Evolutionary conservation across 345 rosid species (phyloP), one percentile per base, ranked within the genome.

Genomic region (Hibiscus tridactylites): DNA sequence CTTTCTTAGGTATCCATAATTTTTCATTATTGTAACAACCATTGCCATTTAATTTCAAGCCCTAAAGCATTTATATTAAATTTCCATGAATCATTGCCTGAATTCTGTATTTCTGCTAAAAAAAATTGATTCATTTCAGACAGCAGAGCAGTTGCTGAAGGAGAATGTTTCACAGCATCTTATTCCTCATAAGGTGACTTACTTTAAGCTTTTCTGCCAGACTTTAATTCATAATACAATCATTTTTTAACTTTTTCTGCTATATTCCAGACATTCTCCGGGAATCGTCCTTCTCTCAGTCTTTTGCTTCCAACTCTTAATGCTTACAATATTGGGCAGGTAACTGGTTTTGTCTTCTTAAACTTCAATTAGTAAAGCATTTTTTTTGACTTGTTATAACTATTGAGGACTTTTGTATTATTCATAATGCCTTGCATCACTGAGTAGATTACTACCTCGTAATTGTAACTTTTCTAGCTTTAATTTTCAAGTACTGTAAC

Each of bases 231-330:
- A 56, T 29, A 5, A 8, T 21, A 15, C 6, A 58, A 76, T 52
- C 9, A 49, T 54, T 46, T 2, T 9, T 53, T 78, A 70, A 72
- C 70, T 11, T 26, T 47, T 12, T 28, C 42, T 47, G 53, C 77
- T 71, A 44, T 62, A 37, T 75, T 80, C 72, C 28, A 92, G 99
- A 89, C 94, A 16, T 95, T 92, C 83, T 70, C 94, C 0, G 98
- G 98, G 16, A 90, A 89, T 73, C 83, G 99, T 73, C 99, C 97
- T 79, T 95, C 98, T 77, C 87, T 95, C 70, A 90, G 97, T 82
- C 85, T 92, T 70, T 85, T 92, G 79, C 98, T 95, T 75, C 89
- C 97, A 42, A 79, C 90, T 61, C 70, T 95, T 86, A 86, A 68
- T 72, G 93, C 91, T 59, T 92, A 88, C 85, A 87, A 73, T 64